Evolutionary conservation across 75 land plant species (phyloP).

Genomic region (Sequoiadendron giganteum): DNA sequence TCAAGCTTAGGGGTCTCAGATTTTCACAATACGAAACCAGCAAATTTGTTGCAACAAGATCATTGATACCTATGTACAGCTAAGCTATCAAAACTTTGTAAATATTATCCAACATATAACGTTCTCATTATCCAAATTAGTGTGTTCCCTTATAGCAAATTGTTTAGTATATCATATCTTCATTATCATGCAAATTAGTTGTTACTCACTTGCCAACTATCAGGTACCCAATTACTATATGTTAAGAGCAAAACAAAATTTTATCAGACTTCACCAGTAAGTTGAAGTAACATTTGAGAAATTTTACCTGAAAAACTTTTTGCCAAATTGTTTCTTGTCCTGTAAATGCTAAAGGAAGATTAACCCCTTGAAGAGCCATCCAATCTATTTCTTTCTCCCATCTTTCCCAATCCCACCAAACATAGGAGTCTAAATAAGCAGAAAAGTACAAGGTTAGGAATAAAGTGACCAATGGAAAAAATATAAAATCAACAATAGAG

Average conservation of each 20-base stretch:
- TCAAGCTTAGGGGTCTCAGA: background rate
- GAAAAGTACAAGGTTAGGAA: conserved; percentile 6
- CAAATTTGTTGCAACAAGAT: background rate
- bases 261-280: background rate
- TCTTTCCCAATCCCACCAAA: conserved; percentile 97
- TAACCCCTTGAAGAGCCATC: conserved; percentile 99
- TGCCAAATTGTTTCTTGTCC: conserved; percentile 97
- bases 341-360: conserved; percentile 89
- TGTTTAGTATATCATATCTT: background rate
- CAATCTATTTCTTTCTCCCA: conserved; percentile 98
- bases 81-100: background rate
- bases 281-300: background rate
- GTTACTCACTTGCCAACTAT: background rate
- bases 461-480: background rate
- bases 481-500: background rate
- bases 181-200: background rate
- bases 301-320: conserved; percentile 81
- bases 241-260: background rate
- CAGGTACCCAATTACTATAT: background rate
- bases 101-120: background rate
- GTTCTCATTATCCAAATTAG: background rate
- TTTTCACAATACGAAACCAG: background rate
- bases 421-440: conserved; percentile 69
- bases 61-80: background rate
- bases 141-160: background rate